A percentile compares a stretch with the other conserved stretches of the same genome.
Conservation (phyloP, 257 asterid species). For the Thymus quinquecostatus region DNA sequence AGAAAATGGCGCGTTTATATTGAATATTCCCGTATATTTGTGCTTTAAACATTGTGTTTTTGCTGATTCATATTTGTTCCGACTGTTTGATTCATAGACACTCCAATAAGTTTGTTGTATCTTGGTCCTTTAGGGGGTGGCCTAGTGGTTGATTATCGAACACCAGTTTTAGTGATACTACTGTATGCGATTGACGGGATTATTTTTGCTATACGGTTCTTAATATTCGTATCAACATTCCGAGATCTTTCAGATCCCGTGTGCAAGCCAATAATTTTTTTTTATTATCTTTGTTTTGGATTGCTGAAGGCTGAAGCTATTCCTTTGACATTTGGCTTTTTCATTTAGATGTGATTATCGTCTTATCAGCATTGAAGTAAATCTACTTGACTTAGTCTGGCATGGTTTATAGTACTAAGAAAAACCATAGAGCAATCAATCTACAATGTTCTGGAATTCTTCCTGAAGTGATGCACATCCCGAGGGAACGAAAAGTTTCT, state of each 20-base stretch:
- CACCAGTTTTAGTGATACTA: neutral
- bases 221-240: neutral
- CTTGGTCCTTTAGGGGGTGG: neutral
- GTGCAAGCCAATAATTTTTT: neutral
- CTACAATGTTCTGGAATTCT: neutral
- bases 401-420: neutral
- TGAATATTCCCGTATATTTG: too few species aligned
- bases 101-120: constrained; percentile 3
- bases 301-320: neutral
- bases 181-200: constrained; percentile 8
- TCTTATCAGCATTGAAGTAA: neutral
- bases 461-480: neutral
- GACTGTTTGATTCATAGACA: neutral
- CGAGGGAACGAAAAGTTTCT: neutral
- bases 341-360: neutral
- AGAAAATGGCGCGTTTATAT: too few species aligned
- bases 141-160: too few species aligned
- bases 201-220: neutral
- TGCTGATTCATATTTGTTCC: neutral
- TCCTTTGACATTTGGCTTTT: constrained; percentile 3
- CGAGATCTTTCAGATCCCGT: neutral
- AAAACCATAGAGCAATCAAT: neutral
- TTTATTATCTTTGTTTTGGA: neutral
- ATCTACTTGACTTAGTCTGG: neutral
- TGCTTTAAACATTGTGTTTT: neutral